phyloP scores from a whole-genome alignment of 768 basidiomycete genomes.

The Suillus weaverae region DNA sequence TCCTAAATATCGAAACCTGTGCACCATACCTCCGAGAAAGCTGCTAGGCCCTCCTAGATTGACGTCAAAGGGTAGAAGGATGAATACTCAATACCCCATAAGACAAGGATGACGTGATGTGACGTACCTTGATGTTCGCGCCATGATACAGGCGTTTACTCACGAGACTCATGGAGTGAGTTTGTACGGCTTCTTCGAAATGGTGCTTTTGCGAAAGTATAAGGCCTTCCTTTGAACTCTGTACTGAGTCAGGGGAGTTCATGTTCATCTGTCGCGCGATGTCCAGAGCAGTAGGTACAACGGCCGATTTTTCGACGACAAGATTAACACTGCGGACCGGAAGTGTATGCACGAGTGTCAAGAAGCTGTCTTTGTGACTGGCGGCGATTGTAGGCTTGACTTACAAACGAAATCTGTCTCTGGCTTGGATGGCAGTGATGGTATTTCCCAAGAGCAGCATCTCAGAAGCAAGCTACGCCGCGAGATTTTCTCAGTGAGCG shows the following conservation, averaged over 20 bases:
- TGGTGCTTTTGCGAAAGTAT: constrained; percentile 54
- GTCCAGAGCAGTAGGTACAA: constrained; percentile 61
- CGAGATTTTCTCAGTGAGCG: constrained; percentile 18
- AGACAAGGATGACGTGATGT: constrained; percentile 4
- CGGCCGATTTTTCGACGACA: constrained; percentile 53
- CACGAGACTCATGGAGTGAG: constrained; percentile 46
- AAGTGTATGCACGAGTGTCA: constrained; percentile 13
- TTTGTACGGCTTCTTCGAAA: constrained; percentile 49
- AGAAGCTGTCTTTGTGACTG: constrained; percentile 1
- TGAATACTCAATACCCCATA: constrained; percentile 10
- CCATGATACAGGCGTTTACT: constrained; percentile 58
- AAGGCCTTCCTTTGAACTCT: constrained; percentile 72
- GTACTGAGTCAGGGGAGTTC: constrained; percentile 81
- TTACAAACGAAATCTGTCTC: constrained; percentile 74
- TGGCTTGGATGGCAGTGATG: constrained; percentile 67
- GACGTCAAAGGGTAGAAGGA: not conserved
- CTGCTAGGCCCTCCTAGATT: constrained; percentile 64
- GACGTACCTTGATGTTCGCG: constrained; percentile 65
- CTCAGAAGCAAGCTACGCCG: constrained; percentile 68
- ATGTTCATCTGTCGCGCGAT: constrained; percentile 57
- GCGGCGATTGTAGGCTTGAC: constrained; percentile 31
- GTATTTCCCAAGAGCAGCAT: constrained; percentile 71
- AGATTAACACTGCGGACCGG: constrained; percentile 58
- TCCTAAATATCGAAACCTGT: constrained; percentile 1
- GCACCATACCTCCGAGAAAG: constrained; percentile 60